phyloP scores from a whole-genome alignment of 768 basidiomycete species.

The Dacryopinax primogenitus region DNA sequence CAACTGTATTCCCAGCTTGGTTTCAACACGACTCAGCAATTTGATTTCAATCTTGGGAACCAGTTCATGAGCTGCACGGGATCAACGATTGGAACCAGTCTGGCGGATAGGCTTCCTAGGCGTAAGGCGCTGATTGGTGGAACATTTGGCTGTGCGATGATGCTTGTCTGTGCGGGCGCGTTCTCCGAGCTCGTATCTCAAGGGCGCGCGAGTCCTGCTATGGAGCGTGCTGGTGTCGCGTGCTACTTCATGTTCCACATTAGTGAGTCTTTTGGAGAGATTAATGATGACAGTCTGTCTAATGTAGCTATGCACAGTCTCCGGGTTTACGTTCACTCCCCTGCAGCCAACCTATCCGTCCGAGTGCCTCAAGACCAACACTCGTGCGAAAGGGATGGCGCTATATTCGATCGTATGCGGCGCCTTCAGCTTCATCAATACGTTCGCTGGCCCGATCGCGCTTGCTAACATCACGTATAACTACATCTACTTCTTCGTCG shows the following conservation, averaged over 20 bases:
- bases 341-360: conserved; percentile 46
- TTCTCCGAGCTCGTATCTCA: conserved; percentile 17
- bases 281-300: neutral
- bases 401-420: conserved; percentile 30
- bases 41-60: conserved; percentile 28
- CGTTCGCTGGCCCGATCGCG: conserved; percentile 38
- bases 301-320: conserved; percentile 22
- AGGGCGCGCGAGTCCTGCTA: conserved; percentile 12
- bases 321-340: conserved; percentile 44
- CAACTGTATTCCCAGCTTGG: conserved; percentile 10
- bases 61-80: conserved; percentile 25
- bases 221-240: conserved; percentile 27
- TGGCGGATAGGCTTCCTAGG: conserved; percentile 26
- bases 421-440: conserved; percentile 34
- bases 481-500: conserved; percentile 21
- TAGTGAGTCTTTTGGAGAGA: conserved; percentile 15
- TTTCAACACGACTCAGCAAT: conserved; percentile 22
- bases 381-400: conserved; percentile 51
- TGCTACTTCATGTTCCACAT: conserved; percentile 40
- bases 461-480: conserved; percentile 12
- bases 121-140: conserved; percentile 26
- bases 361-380: conserved; percentile 44
- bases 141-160: conserved; percentile 22
- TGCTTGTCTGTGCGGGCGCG: conserved; percentile 22
- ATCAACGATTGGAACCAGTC: conserved; percentile 25